Base-by-base conservation (phyloP, 164 flowering plant species). In the Piper betle region DNA sequence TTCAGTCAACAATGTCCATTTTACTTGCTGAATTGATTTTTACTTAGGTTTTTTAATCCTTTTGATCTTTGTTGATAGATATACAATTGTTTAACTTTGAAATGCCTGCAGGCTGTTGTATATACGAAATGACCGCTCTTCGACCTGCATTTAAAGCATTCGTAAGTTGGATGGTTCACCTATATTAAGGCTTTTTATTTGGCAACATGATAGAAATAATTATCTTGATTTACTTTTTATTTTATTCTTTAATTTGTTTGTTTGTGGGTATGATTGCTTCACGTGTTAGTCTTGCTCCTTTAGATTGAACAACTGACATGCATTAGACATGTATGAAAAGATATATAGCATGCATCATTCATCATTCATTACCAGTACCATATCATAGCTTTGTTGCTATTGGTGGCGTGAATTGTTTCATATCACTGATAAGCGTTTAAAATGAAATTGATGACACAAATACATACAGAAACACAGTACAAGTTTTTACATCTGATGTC, bases 61-160 rank as follows among this genome's bases (percentile, higher is more conserved):
- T 42, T 10, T 42, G 50, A 46, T 4, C 50, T 46, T 46, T 46
- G 50, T 6, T 46, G 12, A 10, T 46, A 15, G 10, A 46, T 46
- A 46, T 5, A 6, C 3, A 15, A 46, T 46, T 46, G 7, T 15
- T 46, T 46, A 5, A 9, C 15, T 46, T 12, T 46, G 15, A 46
- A 5, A 9, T 46, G 15, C 50, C 12, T 79, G 55, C 87, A 94
- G 99, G 99, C 37, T 91, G 97, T 79, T 94, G 99, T 71, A 76
- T 88, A 59, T 91, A 91, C 71, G 97, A 94, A 78, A 91, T 94
- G 96, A 75, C 94, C 64, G 82, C 91, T 64, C 84, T 75, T 65
- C 87, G 65, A 66, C 84, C 97, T 61, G 99, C 99, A 59, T 94
- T 94, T 65, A 94, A 88, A 82, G 99, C 99, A 62, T 91, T 91